A percentile compares a stretch with the other conserved stretches of the same genome.
phyloP scores from a whole-genome alignment of 2,329 filamentous ascomycete genomes.

The Claviceps quebecensis region DNA sequence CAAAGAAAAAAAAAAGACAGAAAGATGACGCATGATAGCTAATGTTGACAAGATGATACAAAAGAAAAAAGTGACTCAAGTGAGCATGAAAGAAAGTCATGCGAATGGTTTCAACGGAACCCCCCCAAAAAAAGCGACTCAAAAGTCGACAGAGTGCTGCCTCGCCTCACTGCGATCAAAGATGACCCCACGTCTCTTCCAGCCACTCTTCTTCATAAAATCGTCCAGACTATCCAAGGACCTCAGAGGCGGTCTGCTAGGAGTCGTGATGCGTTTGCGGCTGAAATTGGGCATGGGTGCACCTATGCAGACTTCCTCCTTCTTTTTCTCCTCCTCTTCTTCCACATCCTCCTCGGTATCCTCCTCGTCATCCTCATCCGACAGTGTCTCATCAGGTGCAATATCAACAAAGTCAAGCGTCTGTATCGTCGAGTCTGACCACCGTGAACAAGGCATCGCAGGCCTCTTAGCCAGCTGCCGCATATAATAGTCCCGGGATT shows the following conservation, averaged over 20 bases:
- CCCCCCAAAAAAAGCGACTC: not conserved
- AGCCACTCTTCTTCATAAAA: constrained; percentile 28
- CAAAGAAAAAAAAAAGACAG: not conserved
- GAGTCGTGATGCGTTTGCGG: constrained; percentile 16
- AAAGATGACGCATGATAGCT: not conserved
- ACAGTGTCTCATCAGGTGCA: constrained; percentile 7
- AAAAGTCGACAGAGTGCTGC: not conserved
- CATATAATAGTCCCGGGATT: constrained; percentile 21
- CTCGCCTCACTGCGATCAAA: constrained; percentile 20
- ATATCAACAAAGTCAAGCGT: constrained; percentile 11
- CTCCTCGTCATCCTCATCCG: constrained; percentile 4
- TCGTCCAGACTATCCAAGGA: constrained; percentile 26
- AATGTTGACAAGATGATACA: not conserved
- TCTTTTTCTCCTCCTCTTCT: not conserved
- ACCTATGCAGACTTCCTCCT: constrained; percentile 3
- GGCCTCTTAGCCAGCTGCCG: constrained; percentile 16
- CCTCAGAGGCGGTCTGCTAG: constrained; percentile 23
- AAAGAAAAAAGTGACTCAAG: not conserved
- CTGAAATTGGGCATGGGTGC: constrained; percentile 23
- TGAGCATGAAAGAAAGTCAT: not conserved
- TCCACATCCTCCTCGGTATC: not conserved
- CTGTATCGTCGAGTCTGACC: constrained; percentile 29
- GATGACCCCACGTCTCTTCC: constrained; percentile 29
- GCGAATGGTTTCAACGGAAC: not conserved
- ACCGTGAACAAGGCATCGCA: constrained; percentile 22